Base-by-base conservation (phyloP, 1,139 yeast species). In the Lodderomyces theae region DNA sequence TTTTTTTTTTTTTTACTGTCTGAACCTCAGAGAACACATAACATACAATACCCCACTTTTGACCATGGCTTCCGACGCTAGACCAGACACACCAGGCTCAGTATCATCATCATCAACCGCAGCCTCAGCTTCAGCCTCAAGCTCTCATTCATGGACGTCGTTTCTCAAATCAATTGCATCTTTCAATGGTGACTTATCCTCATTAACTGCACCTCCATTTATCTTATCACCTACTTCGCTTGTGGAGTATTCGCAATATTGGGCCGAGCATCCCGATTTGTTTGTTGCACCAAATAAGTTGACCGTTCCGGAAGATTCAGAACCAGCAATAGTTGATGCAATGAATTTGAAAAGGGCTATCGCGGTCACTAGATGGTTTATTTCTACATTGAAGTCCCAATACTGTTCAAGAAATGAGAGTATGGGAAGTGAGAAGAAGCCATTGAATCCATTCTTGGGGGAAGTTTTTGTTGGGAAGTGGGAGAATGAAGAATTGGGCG, bases 201-300 rank as follows among this genome's bases (percentile, higher is more conserved):
- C 96, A 2, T 69, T 92, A 57, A 89, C 98, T 2, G 98, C 98
- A 2, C 98, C 98, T 21, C 97, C 98, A n/a, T 92, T 92, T 65
- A 92, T 92, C 53, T 73, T 92, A 48, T 87, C 96, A 8, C 90
- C 96, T 19, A 84, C 86, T 6, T 90, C 97, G 3, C 73, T 88
- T 53, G 80, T 81, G 22, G 98, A 92, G 66, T 92, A 86, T 64
- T 85, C 96, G 13, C 92, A 87, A 61, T 92, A 88, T 60, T 85
- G 94, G 95, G 85, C 90, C 38, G 96, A 89, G 61, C 92, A 86
- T 58, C 89, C 92, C 12, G 90, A 87, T 51, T 72, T 89, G 49
- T 77, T 92, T 45, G 64, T 88, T 44, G 92, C 79, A 34, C 89
- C 97, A 28, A 72, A 71, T 49, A 34, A 41, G 12, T 69, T 71